Evolutionary conservation across 2,329 filamentous ascomycete genomes (phyloP), one percentile per base, ranked within the genome.

Genomic region (Pseudophaeomoniella oleicola): DNA sequence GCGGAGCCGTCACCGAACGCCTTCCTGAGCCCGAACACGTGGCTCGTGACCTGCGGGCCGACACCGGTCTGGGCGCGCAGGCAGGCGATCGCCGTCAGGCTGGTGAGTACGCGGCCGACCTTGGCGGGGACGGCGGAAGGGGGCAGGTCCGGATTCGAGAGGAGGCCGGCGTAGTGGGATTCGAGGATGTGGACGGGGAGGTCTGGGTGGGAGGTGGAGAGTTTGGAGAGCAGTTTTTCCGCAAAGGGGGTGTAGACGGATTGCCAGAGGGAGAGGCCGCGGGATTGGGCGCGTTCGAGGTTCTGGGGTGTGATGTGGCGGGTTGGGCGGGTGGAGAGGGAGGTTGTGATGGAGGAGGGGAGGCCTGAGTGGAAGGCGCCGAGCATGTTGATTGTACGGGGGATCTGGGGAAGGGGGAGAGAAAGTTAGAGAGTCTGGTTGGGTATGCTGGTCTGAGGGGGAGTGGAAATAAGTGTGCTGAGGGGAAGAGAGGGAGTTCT

Each of bases 351-450:
- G 4, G 68, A 57, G 0, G 59, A 40, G 0, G 81, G 77, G 0
- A 90, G 71, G 17, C 65, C 62, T 29, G 67, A 63, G 48, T 71
- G 67, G 64, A 87, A 86, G 16, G 75, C 75, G 48, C 76, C 78
- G 2, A 92, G 75, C 48, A 72, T 78, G 66, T 90, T 90, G 63
- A 90, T 90, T 16, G 78, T 80, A 45, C 84, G 78, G 2, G 84
- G 83, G 47, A 90, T 83, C 22, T 27, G n/a, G n/a, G n/a, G n/a
- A n/a, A n/a, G n/a, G n/a, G n/a, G n/a, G n/a, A n/a, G n/a, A n/a
- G n/a, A n/a, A n/a, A n/a, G n/a, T n/a, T n/a, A 27, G n/a, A 27
- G 22, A n/a, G 6, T 27, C n/a, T 27, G n/a, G 22, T 9, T 27
- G 22, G n/a, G 22, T n/a, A 27, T 27, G 9, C 9, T 27, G 22